Evolutionary conservation across 192 early-diverging fungal genomes (phyloP).

Genomic region (Entrophospora sp.): DNA sequence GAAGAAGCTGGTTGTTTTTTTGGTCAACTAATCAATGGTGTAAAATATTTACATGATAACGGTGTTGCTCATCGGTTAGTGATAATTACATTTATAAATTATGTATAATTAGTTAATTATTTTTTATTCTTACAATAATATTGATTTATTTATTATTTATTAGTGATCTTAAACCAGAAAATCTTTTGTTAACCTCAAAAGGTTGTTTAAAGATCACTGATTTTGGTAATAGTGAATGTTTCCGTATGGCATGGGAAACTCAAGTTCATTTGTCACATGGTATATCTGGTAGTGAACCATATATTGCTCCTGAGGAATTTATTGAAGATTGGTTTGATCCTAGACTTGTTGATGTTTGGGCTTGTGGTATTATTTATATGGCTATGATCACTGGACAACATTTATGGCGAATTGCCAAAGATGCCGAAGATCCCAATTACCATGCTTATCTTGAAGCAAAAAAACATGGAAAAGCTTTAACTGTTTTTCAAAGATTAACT

Average conservation of each 20-base stretch:
- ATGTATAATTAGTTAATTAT: neutral
- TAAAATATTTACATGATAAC: slow-evolving; percentile 67
- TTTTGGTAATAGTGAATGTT: slow-evolving; percentile 75
- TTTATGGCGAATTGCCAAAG: slow-evolving; percentile 14
- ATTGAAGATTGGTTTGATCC: slow-evolving; percentile 57
- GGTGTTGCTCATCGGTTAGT: slow-evolving; percentile 62
- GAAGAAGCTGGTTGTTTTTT: slow-evolving; percentile 58
- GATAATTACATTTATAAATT: slow-evolving; percentile 23
- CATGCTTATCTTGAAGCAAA: slow-evolving; percentile 5
- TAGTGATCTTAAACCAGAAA: slow-evolving; percentile 82
- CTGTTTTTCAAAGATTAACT: slow-evolving; percentile 2
- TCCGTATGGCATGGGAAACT: slow-evolving; percentile 63
- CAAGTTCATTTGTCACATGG: slow-evolving; percentile 51
- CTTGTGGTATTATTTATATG: slow-evolving; percentile 38
- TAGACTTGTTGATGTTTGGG: slow-evolving; percentile 41
- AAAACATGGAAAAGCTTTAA: neutral
- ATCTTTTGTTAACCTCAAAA: slow-evolving; percentile 56
- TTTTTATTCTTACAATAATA: neutral
- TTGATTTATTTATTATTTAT: neutral
- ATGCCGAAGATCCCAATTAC: neutral
- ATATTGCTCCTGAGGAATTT: slow-evolving; percentile 82
- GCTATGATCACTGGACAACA: slow-evolving; percentile 24
- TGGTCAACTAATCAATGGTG: slow-evolving; percentile 67
- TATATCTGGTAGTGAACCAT: slow-evolving; percentile 71
- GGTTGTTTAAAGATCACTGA: slow-evolving; percentile 78